Conservation (phyloP, 2,329 filamentous ascomycete species). For the Colletotrichum limetticola region DNA sequence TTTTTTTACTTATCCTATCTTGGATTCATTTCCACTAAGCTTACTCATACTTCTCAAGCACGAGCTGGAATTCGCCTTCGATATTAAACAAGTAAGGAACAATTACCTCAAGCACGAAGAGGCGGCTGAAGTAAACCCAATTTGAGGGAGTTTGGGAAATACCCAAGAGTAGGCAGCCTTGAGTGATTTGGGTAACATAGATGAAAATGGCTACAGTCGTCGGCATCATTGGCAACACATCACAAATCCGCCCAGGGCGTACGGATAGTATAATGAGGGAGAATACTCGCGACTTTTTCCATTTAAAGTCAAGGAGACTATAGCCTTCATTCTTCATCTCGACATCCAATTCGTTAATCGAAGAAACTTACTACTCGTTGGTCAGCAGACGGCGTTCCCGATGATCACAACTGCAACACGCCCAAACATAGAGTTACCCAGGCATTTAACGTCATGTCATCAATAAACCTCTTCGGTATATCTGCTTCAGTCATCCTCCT, state of each 20-base stretch:
- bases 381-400: neutral
- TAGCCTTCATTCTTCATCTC: neutral
- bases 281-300: neutral
- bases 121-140: neutral
- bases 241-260: neutral
- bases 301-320: neutral
- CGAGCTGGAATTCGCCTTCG: neutral
- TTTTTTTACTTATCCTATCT: too few species aligned
- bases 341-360: too few species aligned
- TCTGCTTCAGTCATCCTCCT: conserved; percentile 41
- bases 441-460: neutral
- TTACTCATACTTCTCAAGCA: neutral
- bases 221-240: neutral
- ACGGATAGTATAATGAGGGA: neutral
- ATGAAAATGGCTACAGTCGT: neutral
- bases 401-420: neutral
- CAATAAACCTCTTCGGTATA: neutral
- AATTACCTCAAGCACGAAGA: neutral
- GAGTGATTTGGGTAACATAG: too few species aligned
- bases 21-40: rapidly evolving
- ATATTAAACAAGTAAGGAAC: neutral
- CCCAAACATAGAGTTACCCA: neutral
- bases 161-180: neutral
- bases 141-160: neutral
- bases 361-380: neutral